Percentiles rank a stretch among this genome's conserved stretches.
Conservation (phyloP, 2,329 filamentous ascomycete species). For the Epichloe typhina region DNA sequence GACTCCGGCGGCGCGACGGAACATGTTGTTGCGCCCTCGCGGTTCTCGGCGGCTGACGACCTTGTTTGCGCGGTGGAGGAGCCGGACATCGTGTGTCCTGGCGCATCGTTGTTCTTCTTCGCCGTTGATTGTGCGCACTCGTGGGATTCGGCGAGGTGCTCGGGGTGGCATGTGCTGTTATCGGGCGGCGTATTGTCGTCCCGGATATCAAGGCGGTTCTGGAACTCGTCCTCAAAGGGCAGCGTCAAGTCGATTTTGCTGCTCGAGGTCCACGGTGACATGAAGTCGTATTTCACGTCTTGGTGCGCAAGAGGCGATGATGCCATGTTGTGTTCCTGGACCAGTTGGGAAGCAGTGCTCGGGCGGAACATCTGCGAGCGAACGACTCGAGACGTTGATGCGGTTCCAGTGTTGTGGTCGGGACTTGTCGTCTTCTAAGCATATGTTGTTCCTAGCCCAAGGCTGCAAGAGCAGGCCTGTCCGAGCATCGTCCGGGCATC, state of each 20-base stretch:
- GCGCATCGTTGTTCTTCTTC: neutral
- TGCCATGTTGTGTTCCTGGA: neutral
- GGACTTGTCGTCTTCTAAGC: neutral
- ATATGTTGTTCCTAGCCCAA: neutral
- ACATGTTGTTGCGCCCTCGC: neutral
- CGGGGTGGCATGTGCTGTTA: too few species aligned
- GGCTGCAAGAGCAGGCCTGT: neutral
- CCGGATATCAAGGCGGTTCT: neutral
- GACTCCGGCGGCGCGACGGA: neutral
- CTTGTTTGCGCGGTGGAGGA: neutral
- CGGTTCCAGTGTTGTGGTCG: neutral
- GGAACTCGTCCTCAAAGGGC: slow-evolving; percentile 3
- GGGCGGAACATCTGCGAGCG: neutral
- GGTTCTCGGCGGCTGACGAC: too few species aligned
- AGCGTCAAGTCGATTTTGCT: slow-evolving; percentile 1
- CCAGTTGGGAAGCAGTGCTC: neutral
- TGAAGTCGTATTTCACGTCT: neutral
- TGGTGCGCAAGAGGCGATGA: neutral
- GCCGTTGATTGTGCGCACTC: neutral
- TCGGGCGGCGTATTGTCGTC: neutral
- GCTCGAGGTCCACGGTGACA: neutral
- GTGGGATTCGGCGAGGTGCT: neutral
- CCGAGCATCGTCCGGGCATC: neutral
- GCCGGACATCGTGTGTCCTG: neutral
- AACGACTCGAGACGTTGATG: neutral